phyloP scores from a whole-genome alignment of 2,329 filamentous ascomycete genomes.

The Trichoderma aggressivum region DNA sequence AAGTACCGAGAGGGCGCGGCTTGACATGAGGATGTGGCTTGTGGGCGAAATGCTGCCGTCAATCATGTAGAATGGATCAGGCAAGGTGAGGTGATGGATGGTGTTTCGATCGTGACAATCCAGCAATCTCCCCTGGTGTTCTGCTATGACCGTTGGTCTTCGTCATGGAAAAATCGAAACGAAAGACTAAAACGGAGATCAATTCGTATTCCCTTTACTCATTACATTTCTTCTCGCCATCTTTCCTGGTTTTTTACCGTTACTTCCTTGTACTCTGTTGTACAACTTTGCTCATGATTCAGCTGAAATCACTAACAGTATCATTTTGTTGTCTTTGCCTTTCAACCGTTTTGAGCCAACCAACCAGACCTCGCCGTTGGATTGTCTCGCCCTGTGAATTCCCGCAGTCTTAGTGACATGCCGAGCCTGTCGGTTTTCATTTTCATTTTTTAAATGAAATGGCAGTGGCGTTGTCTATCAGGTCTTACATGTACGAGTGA shows the following conservation, averaged over 20 bases:
- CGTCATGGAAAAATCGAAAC: not conserved
- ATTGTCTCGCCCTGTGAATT: slow-evolving; percentile 12
- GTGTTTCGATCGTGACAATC: not conserved
- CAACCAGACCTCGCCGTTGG: not conserved
- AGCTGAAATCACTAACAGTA: not conserved
- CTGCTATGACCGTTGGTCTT: not conserved
- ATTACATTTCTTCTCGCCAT: not conserved
- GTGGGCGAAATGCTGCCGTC: not conserved
- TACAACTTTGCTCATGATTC: not conserved
- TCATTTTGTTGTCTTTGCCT: not conserved
- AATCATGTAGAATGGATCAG: not conserved
- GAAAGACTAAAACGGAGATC: not conserved
- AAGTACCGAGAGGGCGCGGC: not conserved
- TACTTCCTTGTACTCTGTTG: not conserved
- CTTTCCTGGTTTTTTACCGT: not conserved
- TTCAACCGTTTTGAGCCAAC: not conserved
- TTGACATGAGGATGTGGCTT: not conserved
- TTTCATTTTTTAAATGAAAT: not conserved
- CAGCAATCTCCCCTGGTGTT: not conserved
- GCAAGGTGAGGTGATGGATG: not conserved
- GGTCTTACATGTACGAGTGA: not conserved
- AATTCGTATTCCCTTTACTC: not conserved
- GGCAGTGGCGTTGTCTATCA: not conserved
- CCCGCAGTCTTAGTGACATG: slow-evolving; percentile 9
- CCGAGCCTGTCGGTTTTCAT: not conserved